Conservation (phyloP, 768 basidiomycete genomes). For the Leccinum imitatum region DNA sequence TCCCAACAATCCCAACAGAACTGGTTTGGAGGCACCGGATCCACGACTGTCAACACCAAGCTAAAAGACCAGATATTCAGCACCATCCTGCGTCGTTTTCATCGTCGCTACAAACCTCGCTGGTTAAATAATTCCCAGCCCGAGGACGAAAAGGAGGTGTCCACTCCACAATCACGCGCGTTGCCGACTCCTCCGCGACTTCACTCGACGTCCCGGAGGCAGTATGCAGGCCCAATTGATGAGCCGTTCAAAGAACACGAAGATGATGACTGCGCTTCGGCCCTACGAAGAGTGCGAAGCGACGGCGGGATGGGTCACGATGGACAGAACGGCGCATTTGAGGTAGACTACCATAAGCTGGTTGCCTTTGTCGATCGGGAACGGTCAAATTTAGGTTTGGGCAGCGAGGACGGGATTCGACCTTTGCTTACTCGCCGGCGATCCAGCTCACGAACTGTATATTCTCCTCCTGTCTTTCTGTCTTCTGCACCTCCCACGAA, state of each 20-base stretch:
- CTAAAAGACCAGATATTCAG: constrained; percentile 96
- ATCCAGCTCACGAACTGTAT: constrained; percentile 40
- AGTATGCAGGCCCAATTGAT: constrained; percentile 34
- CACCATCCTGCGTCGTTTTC: constrained; percentile 76
- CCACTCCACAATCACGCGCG: constrained; percentile 41
- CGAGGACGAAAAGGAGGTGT: constrained; percentile 58
- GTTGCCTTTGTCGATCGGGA: constrained; percentile 21
- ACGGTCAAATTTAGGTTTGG: constrained; percentile 20
- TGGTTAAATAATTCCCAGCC: constrained; percentile 40
- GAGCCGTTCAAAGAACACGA: constrained; percentile 42
- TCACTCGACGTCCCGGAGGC: constrained; percentile 20
- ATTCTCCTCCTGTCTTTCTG: constrained; percentile 24
- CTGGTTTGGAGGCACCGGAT: constrained; percentile 87
- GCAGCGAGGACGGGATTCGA: constrained; percentile 23
- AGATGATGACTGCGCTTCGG: constrained; percentile 35
- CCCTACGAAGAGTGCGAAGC: constrained; percentile 65
- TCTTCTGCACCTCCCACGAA: constrained; percentile 29
- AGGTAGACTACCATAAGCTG: constrained; percentile 40
- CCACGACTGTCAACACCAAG: constrained; percentile 90
- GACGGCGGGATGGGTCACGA: constrained; percentile 47
- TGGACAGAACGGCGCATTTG: constrained; percentile 40
- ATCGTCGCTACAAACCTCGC: constrained; percentile 43
- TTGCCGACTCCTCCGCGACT: constrained; percentile 2
- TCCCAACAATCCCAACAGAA: constrained; percentile 39
- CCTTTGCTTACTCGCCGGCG: constrained; percentile 39